Evolutionary conservation across 768 basidiomycete genomes (phyloP).

Genomic region (Crucibulum laeve): DNA sequence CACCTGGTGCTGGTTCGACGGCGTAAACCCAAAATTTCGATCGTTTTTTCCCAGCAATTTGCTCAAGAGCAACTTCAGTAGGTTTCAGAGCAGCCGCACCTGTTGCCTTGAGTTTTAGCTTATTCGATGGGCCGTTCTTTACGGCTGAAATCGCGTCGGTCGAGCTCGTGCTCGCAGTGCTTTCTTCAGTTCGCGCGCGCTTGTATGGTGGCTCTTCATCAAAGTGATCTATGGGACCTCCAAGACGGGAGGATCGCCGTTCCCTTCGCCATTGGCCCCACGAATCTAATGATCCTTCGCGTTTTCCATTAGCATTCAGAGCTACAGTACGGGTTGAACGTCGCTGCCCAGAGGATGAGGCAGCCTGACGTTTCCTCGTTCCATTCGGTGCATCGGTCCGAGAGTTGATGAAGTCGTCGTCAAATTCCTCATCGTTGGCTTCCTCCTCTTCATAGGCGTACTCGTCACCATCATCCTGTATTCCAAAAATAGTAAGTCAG

Average conservation of each 20-base stretch:
- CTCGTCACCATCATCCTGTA: constrained; percentile 57
- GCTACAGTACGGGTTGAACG: constrained; percentile 50
- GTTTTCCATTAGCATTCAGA: constrained; percentile 50
- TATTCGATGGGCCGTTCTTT: constrained; percentile 26
- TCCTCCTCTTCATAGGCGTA: constrained; percentile 64
- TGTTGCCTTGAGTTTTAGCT: constrained; percentile 43
- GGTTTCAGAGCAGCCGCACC: constrained; percentile 68
- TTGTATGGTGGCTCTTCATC: constrained; percentile 53
- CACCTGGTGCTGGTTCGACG: constrained; percentile 59
- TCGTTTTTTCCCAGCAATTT: constrained; percentile 75
- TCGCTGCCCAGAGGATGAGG: constrained; percentile 33
- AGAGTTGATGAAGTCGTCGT: constrained; percentile 43
- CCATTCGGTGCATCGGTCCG: constrained; percentile 38
- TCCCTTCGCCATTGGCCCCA: constrained; percentile 69
- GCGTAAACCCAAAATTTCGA: constrained; percentile 91
- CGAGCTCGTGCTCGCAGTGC: constrained; percentile 54
- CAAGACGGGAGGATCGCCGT: constrained; percentile 66
- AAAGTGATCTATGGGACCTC: constrained; percentile 47
- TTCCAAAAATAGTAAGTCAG: constrained; percentile 28
- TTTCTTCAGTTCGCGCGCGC: constrained; percentile 77
- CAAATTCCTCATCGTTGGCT: constrained; percentile 59
- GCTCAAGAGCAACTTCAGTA: constrained; percentile 70
- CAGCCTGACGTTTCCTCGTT: constrained; percentile 29
- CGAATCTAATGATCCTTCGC: constrained; percentile 47
- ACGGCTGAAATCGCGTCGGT: constrained; percentile 31